These are phyloP conservation scores for Plasmodium berghei DNA, from an alignment of 169 alveolate genomes.

Conservation along the genomic window DNA sequence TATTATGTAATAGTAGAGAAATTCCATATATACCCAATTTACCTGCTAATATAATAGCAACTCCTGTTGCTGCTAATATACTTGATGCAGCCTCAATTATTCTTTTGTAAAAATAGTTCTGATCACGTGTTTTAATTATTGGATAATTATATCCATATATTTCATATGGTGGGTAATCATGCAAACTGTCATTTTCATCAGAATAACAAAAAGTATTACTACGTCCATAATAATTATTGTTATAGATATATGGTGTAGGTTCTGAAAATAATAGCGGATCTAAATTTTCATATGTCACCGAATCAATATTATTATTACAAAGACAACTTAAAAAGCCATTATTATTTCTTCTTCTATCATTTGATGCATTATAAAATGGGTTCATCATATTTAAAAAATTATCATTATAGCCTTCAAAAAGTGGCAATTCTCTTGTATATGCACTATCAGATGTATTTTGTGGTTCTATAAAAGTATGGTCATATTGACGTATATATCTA, in stretches of 20 bases:
- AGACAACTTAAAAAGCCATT: slow-evolving; percentile 48
- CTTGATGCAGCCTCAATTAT: slow-evolving; percentile 61
- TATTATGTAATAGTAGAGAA: slow-evolving; percentile 9
- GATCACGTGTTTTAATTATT: slow-evolving; percentile 7
- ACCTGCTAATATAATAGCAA: slow-evolving; percentile 54
- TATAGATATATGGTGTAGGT: neutral
- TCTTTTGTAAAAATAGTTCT: slow-evolving; percentile 15
- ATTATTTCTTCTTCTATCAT: slow-evolving; percentile 6
- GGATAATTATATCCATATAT: slow-evolving; percentile 23
- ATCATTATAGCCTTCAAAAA: slow-evolving; percentile 57
- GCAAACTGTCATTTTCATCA: too few species aligned
- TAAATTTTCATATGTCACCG: slow-evolving; percentile 21
- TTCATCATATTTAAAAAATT: slow-evolving; percentile 48
- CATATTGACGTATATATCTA: slow-evolving; percentile 64
- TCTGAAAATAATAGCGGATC: slow-evolving; percentile 9
- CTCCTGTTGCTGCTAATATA: slow-evolving; percentile 62
- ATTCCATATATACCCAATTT: slow-evolving; percentile 66
- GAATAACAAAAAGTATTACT: neutral
- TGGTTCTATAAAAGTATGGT: slow-evolving; percentile 8
- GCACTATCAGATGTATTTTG: slow-evolving; percentile 2
- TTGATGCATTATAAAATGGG: slow-evolving; percentile 20
- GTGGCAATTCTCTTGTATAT: slow-evolving; percentile 56
- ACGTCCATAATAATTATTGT: slow-evolving; percentile 6
- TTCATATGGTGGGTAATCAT: neutral
- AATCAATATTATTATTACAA: slow-evolving; percentile 27